Evolutionary conservation across 2,329 filamentous ascomycete genomes (phyloP).

Genomic region (Fusarium denticulatum): DNA sequence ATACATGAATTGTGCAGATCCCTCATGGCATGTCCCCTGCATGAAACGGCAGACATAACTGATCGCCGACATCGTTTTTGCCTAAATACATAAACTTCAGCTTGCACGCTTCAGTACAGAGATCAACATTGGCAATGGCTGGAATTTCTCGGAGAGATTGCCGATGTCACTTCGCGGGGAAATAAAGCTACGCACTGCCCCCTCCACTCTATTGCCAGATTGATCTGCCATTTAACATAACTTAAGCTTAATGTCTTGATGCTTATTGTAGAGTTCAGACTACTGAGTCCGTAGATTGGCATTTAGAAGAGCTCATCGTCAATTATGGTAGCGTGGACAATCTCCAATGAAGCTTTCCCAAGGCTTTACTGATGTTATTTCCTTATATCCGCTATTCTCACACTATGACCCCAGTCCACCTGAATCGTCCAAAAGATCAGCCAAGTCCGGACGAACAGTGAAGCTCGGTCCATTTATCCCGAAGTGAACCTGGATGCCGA

Average conservation of each 20-base stretch:
- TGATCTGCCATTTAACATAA: not conserved
- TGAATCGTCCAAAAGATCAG: not conserved
- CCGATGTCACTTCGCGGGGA: constrained; percentile 1
- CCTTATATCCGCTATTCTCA: not conserved
- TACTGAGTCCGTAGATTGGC: not conserved
- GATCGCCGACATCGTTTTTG: constrained; percentile 10
- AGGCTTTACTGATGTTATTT: not conserved
- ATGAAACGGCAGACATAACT: constrained; percentile 4
- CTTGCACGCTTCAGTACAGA: not conserved
- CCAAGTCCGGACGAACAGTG: not conserved
- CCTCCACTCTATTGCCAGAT: not conserved
- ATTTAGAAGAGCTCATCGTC: not conserved
- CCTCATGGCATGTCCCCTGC: constrained; percentile 3
- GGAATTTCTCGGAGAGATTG: constrained; percentile 4
- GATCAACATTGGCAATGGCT: not conserved
- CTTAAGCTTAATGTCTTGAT: not conserved
- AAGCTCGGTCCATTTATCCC: constrained; percentile 15
- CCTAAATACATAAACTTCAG: constrained; percentile 17
- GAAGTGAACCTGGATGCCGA: constrained; percentile 12
- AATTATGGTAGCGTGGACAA: not conserved
- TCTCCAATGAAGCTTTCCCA: not conserved
- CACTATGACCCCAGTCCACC: not conserved
- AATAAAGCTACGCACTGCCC: not conserved
- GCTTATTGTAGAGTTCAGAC: not conserved
- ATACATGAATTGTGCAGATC: constrained; percentile 1